phyloP scores from a whole-genome alignment of 164 flowering plant genomes.

The Santalum album region DNA sequence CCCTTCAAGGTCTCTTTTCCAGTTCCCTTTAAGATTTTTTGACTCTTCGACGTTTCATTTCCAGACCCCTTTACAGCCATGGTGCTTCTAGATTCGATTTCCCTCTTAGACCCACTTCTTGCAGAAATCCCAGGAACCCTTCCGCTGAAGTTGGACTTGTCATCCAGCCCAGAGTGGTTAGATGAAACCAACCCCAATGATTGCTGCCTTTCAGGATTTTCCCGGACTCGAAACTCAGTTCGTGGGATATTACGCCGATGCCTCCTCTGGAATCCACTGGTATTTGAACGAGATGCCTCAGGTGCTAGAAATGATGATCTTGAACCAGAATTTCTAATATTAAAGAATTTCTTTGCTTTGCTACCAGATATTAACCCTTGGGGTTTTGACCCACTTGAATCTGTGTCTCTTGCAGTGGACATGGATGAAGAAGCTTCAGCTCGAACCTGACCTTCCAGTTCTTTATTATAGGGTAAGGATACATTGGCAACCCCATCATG shows the following conservation, averaged over 20 bases:
- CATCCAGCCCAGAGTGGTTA: constrained; percentile 24
- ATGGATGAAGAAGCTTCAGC: constrained; percentile 19
- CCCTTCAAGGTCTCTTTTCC: constrained; percentile 33
- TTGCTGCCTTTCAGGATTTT: constrained; percentile 47
- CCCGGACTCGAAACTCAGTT: constrained; percentile 69
- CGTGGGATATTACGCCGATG: constrained; percentile 40
- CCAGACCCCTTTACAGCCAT: constrained; percentile 29
- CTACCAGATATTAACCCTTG: constrained; percentile 31
- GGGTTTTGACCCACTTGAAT: constrained; percentile 23
- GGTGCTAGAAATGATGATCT: constrained; percentile 30
- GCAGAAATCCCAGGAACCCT: constrained; percentile 23
- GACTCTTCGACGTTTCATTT: constrained; percentile 32
- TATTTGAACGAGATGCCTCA: constrained; percentile 31
- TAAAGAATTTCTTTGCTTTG: constrained; percentile 45
- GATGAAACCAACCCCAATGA: constrained; percentile 22
- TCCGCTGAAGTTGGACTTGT: constrained; percentile 28
- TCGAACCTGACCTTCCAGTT: constrained; percentile 24
- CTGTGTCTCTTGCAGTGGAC: constrained; percentile 27
- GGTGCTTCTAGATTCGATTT: constrained; percentile 29
- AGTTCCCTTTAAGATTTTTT: constrained; percentile 26
- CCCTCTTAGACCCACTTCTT: constrained; percentile 36
- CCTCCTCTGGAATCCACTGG: constrained; percentile 53
- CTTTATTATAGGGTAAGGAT: constrained; percentile 18
- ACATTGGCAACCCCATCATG: constrained; percentile 17
- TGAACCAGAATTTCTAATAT: constrained; percentile 41